These are phyloP conservation scores for Mimosa pudica DNA, from an alignment of 306 rosid genomes.

Conservation along the genomic window DNA sequence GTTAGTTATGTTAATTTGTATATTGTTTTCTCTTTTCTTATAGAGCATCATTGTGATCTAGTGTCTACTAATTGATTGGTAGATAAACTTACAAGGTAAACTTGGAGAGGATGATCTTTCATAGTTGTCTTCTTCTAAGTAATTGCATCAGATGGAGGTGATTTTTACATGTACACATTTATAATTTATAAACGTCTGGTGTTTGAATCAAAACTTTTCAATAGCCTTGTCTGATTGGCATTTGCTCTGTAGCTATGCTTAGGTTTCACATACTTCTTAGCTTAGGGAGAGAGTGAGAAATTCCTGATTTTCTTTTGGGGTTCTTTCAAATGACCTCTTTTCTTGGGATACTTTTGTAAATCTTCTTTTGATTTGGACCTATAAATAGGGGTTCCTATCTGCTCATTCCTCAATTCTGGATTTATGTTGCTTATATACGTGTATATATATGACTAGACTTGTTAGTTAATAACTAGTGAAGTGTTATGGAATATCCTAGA, in stretches of 20 bases:
- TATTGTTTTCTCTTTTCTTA: constrained; percentile 17
- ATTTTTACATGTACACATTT: not conserved
- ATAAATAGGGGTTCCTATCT: not conserved
- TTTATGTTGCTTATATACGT: not conserved
- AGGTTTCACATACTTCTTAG: not conserved
- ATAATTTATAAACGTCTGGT: not conserved
- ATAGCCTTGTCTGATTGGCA: not conserved
- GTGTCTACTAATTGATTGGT: constrained; percentile 7
- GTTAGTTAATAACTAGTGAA: constrained; percentile 1
- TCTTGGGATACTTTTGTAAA: not conserved
- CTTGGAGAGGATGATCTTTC: not conserved
- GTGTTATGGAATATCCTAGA: constrained; percentile 25
- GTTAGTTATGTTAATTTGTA: not conserved
- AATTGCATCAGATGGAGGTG: constrained; percentile 11
- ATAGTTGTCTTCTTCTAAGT: constrained; percentile 11
- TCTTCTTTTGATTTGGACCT: not conserved
- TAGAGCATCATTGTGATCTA: not conserved
- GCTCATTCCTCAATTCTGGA: not conserved
- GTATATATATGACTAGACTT: not conserved
- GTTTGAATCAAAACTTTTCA: not conserved
- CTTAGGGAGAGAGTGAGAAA: not conserved
- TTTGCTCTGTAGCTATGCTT: too few species aligned
- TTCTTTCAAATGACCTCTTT: not conserved
- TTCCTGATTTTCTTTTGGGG: not conserved
- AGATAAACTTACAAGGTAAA: not conserved